Evolutionary conservation across 441 rosid genomes (phyloP).

Genomic region (Biscutella laevigata): DNA sequence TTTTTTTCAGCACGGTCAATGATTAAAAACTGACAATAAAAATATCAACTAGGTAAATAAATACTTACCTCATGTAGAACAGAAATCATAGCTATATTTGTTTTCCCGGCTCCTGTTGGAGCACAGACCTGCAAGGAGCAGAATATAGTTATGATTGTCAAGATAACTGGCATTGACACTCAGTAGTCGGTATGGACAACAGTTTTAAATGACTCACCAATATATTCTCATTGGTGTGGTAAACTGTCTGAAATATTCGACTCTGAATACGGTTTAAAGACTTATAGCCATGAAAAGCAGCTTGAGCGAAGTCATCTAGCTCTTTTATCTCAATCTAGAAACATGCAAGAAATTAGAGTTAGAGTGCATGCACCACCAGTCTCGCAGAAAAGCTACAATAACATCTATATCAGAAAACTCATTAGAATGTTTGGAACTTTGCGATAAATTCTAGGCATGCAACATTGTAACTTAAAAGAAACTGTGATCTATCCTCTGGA

Average conservation of each 20-base stretch:
- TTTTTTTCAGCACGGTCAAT: neutral
- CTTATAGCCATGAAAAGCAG: conserved; percentile 92
- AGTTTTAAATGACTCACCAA: conserved; percentile 45
- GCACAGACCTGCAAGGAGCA: conserved; percentile 81
- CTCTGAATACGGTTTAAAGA: conserved; percentile 90
- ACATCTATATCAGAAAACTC: neutral
- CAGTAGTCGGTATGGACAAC: neutral
- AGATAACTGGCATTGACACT: conserved; percentile 11
- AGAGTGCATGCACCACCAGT: conserved; percentile 6
- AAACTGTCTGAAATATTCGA: conserved; percentile 87
- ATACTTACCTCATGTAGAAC: conserved; percentile 73
- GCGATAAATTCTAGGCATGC: neutral
- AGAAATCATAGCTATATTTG: conserved; percentile 95
- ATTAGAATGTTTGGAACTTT: neutral
- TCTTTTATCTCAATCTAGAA: conserved; percentile 87
- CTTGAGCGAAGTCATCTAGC: conserved; percentile 88
- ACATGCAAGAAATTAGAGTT: conserved; percentile 14
- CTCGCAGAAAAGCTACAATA: conserved; percentile 5
- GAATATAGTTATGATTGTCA: conserved; percentile 22
- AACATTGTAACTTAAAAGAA: neutral
- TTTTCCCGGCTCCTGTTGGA: conserved; percentile 98
- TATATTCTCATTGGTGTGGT: conserved; percentile 84
- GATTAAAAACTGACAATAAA: conserved; percentile 5
- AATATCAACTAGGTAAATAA: conserved; percentile 5
- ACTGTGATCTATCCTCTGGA: neutral